These are phyloP conservation scores for Butyriboletus appendiculatus DNA, from an alignment of 1,284 basidiomycete genomes.

Conservation along the genomic window DNA sequence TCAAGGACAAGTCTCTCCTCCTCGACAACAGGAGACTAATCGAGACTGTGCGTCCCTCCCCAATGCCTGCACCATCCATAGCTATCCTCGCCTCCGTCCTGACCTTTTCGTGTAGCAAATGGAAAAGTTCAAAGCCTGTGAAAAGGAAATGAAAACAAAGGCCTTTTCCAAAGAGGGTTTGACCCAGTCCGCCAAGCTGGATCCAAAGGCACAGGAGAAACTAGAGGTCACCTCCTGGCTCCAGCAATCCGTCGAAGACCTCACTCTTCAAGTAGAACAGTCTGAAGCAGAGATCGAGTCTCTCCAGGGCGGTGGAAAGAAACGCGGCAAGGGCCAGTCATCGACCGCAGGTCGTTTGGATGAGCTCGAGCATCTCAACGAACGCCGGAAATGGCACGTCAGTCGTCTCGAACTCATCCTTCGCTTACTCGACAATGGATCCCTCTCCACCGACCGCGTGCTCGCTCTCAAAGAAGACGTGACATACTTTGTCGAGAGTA, in stretches of 20 bases:
- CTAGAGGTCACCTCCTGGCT: slow-evolving; percentile 89
- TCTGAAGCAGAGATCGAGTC: slow-evolving; percentile 96
- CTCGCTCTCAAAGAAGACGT: slow-evolving; percentile 92
- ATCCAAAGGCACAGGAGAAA: slow-evolving; percentile 97
- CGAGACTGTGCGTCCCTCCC: slow-evolving; percentile 80
- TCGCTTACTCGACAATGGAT: slow-evolving; percentile 93
- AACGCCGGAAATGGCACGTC: slow-evolving; percentile 96
- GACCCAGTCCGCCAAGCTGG: slow-evolving; percentile 91
- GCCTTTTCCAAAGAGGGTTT: slow-evolving; percentile 99
- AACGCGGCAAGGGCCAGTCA: slow-evolving; percentile 72
- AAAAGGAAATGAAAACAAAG: slow-evolving; percentile 99
- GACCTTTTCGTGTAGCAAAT: slow-evolving; percentile 77
- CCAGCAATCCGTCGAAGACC: slow-evolving; percentile 86
- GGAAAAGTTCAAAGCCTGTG: slow-evolving; percentile 99
- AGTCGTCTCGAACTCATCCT: slow-evolving; percentile 92
- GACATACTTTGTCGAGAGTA: slow-evolving; percentile 95
- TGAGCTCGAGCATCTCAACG: slow-evolving; percentile 88
- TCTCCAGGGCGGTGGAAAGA: slow-evolving; percentile 81
- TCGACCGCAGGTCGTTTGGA: slow-evolving; percentile 72
- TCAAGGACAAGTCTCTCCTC: slow-evolving; percentile 97
- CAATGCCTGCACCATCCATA: slow-evolving; percentile 5
- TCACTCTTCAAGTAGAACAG: slow-evolving; percentile 91
- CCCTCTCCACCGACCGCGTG: slow-evolving; percentile 83
- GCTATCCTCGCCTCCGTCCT: slow-evolving; percentile 9
- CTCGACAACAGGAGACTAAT: slow-evolving; percentile 95